These are phyloP conservation scores for Leptographium galeiforme DNA, from an alignment of 2,329 filamentous ascomycete genomes.

Conservation along the genomic window DNA sequence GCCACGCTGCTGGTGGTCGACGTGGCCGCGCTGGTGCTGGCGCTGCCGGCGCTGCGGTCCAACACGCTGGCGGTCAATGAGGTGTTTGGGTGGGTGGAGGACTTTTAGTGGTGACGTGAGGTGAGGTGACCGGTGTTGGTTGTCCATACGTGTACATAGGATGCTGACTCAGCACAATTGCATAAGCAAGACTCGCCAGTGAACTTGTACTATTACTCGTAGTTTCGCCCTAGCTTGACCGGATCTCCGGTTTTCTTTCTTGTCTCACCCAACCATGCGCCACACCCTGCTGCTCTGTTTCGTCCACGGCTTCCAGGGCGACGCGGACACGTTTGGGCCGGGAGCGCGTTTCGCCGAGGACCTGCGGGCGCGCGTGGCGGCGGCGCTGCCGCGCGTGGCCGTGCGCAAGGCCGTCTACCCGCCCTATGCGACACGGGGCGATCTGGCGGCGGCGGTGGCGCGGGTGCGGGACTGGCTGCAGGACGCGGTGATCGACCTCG, in stretches of 20 bases:
- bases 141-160: not conserved
- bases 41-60: slow-evolving; percentile 59
- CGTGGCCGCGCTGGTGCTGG: slow-evolving; percentile 54
- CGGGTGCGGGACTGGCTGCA: slow-evolving; percentile 74
- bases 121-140: too few relatives aligned
- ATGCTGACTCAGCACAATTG: too few relatives aligned
- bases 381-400: slow-evolving; percentile 54
- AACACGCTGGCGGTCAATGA: slow-evolving; percentile 71
- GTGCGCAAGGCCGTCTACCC: slow-evolving; percentile 62
- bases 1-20: slow-evolving; percentile 64
- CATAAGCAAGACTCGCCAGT: too few relatives aligned
- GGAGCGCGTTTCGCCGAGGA: slow-evolving; percentile 56
- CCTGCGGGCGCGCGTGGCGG: slow-evolving; percentile 48
- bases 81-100: slow-evolving; percentile 62
- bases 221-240: too few relatives aligned
- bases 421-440: slow-evolving; percentile 68
- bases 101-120: slow-evolving; percentile 1
- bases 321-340: slow-evolving; percentile 62
- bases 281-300: slow-evolving; percentile 73
- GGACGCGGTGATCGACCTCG: slow-evolving; percentile 86
- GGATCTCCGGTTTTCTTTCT: not conserved
- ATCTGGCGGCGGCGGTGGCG: slow-evolving; percentile 56
- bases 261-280: slow-evolving; percentile 37
- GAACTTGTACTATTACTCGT: too few relatives aligned
- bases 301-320: slow-evolving; percentile 84